phyloP scores from a whole-genome alignment of 2,329 filamentous ascomycete genomes.

The Rutstroemia sp. region DNA sequence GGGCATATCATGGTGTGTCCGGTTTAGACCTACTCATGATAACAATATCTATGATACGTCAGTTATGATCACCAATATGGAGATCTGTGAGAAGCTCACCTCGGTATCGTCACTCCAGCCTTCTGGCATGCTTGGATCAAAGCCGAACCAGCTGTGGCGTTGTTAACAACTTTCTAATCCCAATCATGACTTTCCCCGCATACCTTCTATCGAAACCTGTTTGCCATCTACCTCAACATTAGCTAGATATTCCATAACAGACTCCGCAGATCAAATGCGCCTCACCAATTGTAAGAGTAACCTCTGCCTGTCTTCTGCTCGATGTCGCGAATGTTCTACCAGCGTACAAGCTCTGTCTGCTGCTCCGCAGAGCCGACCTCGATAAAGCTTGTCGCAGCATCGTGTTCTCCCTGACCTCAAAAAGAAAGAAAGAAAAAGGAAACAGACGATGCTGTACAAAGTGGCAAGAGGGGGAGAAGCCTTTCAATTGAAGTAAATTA shows the following conservation, averaged over 20 bases:
- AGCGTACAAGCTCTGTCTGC: constrained; percentile 51
- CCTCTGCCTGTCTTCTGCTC: constrained; percentile 73
- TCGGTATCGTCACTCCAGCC: constrained; percentile 82
- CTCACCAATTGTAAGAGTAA: constrained; percentile 92
- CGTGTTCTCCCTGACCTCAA: constrained; percentile 50
- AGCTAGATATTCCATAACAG: constrained; percentile 24
- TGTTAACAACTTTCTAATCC: constrained; percentile 32
- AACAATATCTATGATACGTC: constrained; percentile 71
- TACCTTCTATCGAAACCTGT: constrained; percentile 97
- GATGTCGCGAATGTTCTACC: constrained; percentile 79
- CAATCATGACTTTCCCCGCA: constrained; percentile 14
- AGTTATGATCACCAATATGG: constrained; percentile 12
- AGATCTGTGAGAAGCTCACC: constrained; percentile 41
- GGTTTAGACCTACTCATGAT: constrained; percentile 71
- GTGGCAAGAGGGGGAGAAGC: background rate
- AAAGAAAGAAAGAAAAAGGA: constrained; percentile 33
- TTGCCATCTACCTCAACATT: constrained; percentile 67
- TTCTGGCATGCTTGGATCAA: constrained; percentile 99
- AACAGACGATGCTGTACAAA: constrained; percentile 19
- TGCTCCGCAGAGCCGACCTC: constrained; percentile 61
- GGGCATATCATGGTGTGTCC: background rate
- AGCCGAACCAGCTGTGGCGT: constrained; percentile 74
- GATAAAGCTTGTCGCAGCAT: constrained; percentile 63
- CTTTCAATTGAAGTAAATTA: constrained; percentile 10
- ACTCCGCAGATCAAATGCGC: constrained; percentile 27